A percentile compares a stretch with the other conserved stretches of the same genome.
Conservation (phyloP, 23 red algal species). For the Gracilariopsis chorda region DNA sequence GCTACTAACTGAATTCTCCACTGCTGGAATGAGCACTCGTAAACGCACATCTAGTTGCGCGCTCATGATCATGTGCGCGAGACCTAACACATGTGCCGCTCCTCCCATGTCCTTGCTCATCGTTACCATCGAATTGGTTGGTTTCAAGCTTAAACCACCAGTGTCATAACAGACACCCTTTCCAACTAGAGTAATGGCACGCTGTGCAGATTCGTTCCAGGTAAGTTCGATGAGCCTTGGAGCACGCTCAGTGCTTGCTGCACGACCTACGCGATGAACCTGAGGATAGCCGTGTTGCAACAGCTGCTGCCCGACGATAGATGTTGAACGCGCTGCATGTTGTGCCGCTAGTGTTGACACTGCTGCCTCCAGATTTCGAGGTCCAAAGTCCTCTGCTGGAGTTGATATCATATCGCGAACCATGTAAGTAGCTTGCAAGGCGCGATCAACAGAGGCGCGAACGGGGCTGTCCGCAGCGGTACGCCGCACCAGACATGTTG, state of each 20-base stretch:
- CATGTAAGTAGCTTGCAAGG: slow-evolving; percentile 72
- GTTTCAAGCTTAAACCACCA: slow-evolving; percentile 89
- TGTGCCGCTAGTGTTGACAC: slow-evolving; percentile 57
- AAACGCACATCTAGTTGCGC: slow-evolving; percentile 58
- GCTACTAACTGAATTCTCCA: slow-evolving; percentile 84
- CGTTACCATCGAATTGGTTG: slow-evolving; percentile 82
- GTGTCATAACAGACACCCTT: slow-evolving; percentile 96
- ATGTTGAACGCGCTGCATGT: slow-evolving; percentile 44
- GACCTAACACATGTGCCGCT: slow-evolving; percentile 83
- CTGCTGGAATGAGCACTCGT: slow-evolving; percentile 88
- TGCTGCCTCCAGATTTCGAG: slow-evolving; percentile 72
- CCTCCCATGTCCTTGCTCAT: slow-evolving; percentile 99
- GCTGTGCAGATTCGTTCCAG: slow-evolving; percentile 37
- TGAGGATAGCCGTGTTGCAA: slow-evolving; percentile 75
- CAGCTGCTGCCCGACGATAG: slow-evolving; percentile 79
- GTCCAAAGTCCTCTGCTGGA: slow-evolving; percentile 90
- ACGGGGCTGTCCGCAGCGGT: slow-evolving; percentile 10
- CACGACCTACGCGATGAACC: slow-evolving; percentile 91
- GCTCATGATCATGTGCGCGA: slow-evolving; percentile 91
- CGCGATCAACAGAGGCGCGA: slow-evolving; percentile 57
- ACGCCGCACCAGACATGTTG: slow-evolving; percentile 10
- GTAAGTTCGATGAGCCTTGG: slow-evolving; percentile 84
- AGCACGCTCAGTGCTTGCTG: slow-evolving; percentile 50
- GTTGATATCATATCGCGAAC: slow-evolving; percentile 91
- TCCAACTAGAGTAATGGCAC: slow-evolving; percentile 75